These are phyloP conservation scores for Tricladium varicosporioides DNA, from an alignment of 2,329 filamentous ascomycete species.

Conservation along the genomic window DNA sequence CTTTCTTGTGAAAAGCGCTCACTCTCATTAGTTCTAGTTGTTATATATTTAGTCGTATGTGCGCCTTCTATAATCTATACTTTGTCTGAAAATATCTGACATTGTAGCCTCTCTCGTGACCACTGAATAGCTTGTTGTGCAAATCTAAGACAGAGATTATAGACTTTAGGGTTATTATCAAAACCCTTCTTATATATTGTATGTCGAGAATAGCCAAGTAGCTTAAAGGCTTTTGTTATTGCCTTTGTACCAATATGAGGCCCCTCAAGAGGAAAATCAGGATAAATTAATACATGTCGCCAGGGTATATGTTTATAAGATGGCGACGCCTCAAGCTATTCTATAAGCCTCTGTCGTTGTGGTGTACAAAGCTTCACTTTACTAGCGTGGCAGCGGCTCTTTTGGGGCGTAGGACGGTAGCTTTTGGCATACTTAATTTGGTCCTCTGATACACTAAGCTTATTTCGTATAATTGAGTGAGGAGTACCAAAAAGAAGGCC, in stretches of 20 bases:
- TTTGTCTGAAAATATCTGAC: slow-evolving; percentile 2
- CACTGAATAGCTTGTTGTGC: not conserved
- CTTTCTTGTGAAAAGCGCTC: not conserved
- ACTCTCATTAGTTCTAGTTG: not conserved
- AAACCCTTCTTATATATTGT: not conserved
- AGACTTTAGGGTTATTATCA: not conserved
- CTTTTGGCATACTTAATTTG: no score
- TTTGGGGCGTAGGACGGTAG: not conserved
- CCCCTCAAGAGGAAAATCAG: not conserved
- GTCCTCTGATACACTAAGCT: no score
- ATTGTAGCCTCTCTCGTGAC: not conserved
- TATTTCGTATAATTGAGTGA: no score
- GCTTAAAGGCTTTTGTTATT: no score
- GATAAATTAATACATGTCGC: not conserved
- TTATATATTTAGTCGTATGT: not conserved
- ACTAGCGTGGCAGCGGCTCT: not conserved
- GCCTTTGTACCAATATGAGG: no score
- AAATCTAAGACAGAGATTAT: not conserved
- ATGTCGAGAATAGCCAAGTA: no score
- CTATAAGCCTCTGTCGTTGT: not conserved
- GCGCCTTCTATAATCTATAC: not conserved
- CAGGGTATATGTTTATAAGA: not conserved
- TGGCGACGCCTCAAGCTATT: not conserved
- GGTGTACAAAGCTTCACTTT: not conserved
- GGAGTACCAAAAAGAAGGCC: no score